Base-by-base conservation (phyloP, 768 basidiomycete genomes). In the Auricularia cornea region DNA sequence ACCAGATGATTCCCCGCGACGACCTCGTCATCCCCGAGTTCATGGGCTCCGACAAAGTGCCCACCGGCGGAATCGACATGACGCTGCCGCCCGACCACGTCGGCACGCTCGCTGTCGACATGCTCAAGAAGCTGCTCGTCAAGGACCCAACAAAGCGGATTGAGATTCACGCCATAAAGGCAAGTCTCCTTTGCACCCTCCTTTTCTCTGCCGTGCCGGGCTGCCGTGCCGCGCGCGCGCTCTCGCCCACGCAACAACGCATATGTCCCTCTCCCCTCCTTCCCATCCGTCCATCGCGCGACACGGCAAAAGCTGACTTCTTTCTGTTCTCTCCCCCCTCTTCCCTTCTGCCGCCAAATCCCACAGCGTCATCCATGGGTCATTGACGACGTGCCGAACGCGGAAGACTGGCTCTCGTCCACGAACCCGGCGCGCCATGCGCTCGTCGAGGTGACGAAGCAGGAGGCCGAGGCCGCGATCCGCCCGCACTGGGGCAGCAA, bases 111-210 rank as follows among this genome's bases (percentile, higher is more conserved):
- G 86, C 90, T 54, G 79, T 94, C 60, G 79, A 84, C 66, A 76
- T 98, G 52, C 77, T 98, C n/a, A 80, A 86, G 59, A 78, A 80
- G 31, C 77, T 98, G 63, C 80, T 98, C 59, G 83, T 92, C 74
- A 98, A 97, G 78, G 88, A 94, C 67, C 81, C 82, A 4, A 76
- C 71, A 31, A 81, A 81, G 70, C 82, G 95, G 62, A 89, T 96
- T 60, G 88, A 85, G 23, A 80, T 98, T 51, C 83, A 85, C 31
- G 81, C 90, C 68, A 85, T 94, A 68, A 98, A 96, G 84, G 95
- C 88, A 70, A 66, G 78, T 68, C 29, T 30, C 20, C 31, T 8
- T 41, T 48, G 61, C 78, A 63, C 70, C 73, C 62, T 60, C 69
- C 41, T 67, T 35, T 8, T 31, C 38, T 63, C 54, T 57, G 54